Evolutionary conservation across 768 basidiomycete genomes (phyloP), one percentile per base, ranked within the genome.

Genomic region (Cyathus striatus): DNA sequence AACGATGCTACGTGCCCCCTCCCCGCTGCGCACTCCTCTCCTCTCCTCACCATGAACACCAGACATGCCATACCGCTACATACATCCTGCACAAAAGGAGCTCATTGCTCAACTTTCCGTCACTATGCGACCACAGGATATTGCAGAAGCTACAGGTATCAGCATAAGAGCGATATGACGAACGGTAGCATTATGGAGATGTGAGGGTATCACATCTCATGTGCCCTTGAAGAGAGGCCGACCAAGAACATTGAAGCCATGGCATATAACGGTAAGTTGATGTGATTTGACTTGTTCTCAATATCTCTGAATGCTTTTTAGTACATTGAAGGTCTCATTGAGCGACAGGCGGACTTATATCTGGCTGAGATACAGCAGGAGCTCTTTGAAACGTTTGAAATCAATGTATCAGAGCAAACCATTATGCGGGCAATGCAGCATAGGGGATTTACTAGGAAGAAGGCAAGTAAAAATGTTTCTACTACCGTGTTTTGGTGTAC

Each of bases 381-480:
- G 27, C 38, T 48, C 10, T 18, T 17, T 3, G 32, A 35, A 12
- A 14, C 37, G 1, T 26, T 10, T 2, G 43, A 32, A 21, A 24
- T 40, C 22, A 22, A 44, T 4, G 43, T 44, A 5, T 33, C 41
- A 16, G 40, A 46, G 24, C 12, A 27, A 13, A 49, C 50, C 5
- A 43, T 51, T n/a, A 23, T 24, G 17, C 26, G 37, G 6, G 30
- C 44, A 6, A 36, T 51, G 12, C 18, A 13, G 23, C 5, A 35
- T 5, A 23, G 44, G 16, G 50, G 50, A n/a, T 50, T 40, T 40
- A 43, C 44, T 14, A 14, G 38, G n/a, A 26, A 51, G 45, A 32
- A 46, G 35, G 25, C n/a, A 45, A 48, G 25, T 18, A 30, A 20
- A 36, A 24, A 23, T 18, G 10, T 37, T 36, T 21, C 39, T 33